These are phyloP conservation scores for Sarocladium strictum DNA, from an alignment of 2,329 filamentous ascomycete species.

Conservation along the genomic window DNA sequence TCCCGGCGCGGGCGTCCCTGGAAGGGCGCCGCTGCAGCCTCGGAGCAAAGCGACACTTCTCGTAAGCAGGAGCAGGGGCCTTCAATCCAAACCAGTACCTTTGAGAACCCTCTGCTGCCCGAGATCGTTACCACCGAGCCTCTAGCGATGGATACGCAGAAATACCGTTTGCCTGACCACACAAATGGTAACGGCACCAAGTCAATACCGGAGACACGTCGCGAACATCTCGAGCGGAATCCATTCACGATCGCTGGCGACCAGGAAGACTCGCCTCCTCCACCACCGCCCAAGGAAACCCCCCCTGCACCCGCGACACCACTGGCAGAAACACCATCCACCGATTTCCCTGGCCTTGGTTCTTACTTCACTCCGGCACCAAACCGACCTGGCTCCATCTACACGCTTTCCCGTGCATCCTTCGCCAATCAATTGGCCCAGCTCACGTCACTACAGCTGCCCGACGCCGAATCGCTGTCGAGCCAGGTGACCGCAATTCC, in stretches of 20 bases:
- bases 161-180: conserved; percentile 68
- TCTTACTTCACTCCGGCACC: conserved; percentile 64
- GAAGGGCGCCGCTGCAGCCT: conserved; percentile 53
- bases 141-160: conserved; percentile 64
- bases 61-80: not conserved
- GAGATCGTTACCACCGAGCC: conserved; percentile 45
- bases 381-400: conserved; percentile 77
- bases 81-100: not conserved
- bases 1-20: conserved; percentile 65
- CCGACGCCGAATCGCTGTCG: conserved; percentile 77
- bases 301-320: conserved; percentile 21
- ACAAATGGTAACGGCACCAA: conserved; percentile 63
- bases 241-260: not conserved
- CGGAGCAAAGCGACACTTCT: not conserved
- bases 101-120: conserved; percentile 33
- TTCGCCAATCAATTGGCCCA: conserved; percentile 92
- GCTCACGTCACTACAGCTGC: conserved; percentile 82
- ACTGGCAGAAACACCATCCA: conserved; percentile 23
- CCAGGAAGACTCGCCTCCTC: conserved; percentile 6
- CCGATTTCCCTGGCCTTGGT: conserved; percentile 44
- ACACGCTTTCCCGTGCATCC: conserved; percentile 84
- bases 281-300: conserved; percentile 27
- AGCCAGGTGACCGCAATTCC: conserved; percentile 79
- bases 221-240: conserved; percentile 51
- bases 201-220: conserved; percentile 49